Percentiles rank a stretch among this genome's conserved stretches.
phyloP scores from a whole-genome alignment of 495 filamentous ascomycete genomes.

The Penicillium longicatenatum region DNA sequence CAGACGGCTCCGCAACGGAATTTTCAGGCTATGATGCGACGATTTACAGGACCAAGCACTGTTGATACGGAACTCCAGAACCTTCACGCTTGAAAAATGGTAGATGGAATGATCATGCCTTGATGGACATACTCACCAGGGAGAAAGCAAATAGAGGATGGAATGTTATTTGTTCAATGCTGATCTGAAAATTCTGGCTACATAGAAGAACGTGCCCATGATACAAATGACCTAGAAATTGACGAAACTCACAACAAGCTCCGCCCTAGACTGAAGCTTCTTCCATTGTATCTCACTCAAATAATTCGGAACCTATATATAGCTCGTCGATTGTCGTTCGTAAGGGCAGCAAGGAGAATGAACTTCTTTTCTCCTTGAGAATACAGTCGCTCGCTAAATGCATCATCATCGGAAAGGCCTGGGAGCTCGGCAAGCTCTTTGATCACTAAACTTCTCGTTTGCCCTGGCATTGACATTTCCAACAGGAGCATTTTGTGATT shows the following conservation, averaged over 20 bases:
- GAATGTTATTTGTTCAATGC: too few species aligned
- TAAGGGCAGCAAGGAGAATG: slow-evolving; percentile 17
- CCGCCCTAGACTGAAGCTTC: not conserved
- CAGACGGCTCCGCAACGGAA: not conserved
- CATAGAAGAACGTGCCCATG: too few species aligned
- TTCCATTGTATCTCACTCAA: not conserved
- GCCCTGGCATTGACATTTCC: slow-evolving; percentile 24
- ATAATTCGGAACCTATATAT: slow-evolving; percentile 12
- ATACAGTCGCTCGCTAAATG: slow-evolving; percentile 19
- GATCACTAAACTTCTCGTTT: not conserved
- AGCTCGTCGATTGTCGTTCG: slow-evolving; percentile 10
- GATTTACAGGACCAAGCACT: not conserved
- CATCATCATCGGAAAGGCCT: slow-evolving; percentile 23
- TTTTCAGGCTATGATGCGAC: not conserved
- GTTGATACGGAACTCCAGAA: not conserved
- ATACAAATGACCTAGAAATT: too few species aligned
- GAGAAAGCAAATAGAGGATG: too few species aligned
- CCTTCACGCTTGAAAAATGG: not conserved
- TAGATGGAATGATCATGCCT: too few species aligned
- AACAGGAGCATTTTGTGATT: slow-evolving; percentile 27
- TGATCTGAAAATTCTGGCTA: too few species aligned
- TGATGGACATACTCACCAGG: too few species aligned
- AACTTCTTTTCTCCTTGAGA: slow-evolving; percentile 5
- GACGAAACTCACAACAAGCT: too few species aligned
- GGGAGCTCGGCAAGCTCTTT: slow-evolving; percentile 25